phyloP scores from a whole-genome alignment of 768 basidiomycete genomes.

The Trametes cinnabarina region DNA sequence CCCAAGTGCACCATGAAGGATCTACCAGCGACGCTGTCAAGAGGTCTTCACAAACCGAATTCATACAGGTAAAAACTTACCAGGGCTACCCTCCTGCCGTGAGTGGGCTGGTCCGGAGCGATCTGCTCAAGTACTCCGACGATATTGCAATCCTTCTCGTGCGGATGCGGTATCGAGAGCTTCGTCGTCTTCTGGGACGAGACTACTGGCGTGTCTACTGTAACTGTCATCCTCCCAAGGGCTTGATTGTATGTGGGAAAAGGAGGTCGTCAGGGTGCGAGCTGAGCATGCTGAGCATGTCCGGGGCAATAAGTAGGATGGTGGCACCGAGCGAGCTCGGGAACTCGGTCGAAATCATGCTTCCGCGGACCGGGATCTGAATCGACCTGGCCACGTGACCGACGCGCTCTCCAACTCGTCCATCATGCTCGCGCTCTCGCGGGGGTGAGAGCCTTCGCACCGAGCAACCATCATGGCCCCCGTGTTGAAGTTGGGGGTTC shows the following conservation, averaged over 20 bases:
- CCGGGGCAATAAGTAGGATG: neutral
- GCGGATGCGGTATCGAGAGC: constrained; percentile 14
- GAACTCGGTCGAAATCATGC: neutral
- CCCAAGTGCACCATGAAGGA: constrained; percentile 81
- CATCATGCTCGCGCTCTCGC: neutral
- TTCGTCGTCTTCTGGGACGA: constrained; percentile 28
- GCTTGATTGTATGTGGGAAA: neutral
- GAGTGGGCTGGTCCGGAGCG: constrained; percentile 45
- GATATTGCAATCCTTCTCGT: constrained; percentile 10
- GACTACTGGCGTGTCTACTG: neutral
- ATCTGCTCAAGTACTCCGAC: constrained; percentile 62
- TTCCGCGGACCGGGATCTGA: neutral
- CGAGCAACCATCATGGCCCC: neutral
- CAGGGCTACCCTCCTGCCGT: constrained; percentile 62
- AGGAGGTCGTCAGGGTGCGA: neutral
- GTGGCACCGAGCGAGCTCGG: neutral
- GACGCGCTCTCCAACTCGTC: too few relatives aligned
- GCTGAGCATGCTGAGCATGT: neutral
- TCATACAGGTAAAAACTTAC: constrained; percentile 39
- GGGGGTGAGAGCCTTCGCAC: neutral
- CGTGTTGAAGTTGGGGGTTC: neutral
- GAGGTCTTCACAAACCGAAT: neutral
- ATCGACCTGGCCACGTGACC: too few relatives aligned
- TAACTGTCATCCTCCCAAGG: constrained; percentile 1
- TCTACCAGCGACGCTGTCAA: constrained; percentile 42